Base-by-base conservation (phyloP, 116 monocot species). In the Iris pallida region DNA sequence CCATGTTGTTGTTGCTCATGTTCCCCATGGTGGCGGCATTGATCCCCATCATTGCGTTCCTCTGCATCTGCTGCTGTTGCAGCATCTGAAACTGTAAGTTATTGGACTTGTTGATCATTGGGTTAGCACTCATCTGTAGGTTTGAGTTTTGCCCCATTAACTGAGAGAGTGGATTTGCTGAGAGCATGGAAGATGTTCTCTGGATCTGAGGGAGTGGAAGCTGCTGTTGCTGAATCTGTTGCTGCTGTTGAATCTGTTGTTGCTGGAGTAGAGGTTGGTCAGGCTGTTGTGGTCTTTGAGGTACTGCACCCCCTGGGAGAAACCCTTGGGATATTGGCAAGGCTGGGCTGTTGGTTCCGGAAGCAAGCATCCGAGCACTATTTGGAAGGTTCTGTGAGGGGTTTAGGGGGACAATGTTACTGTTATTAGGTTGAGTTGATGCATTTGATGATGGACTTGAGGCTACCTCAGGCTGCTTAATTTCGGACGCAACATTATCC, bases 41-140 rank as follows among this genome's bases (percentile, higher is more conserved):
- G 5, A 84, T 68, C 16, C 85, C 90, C 85, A 93, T 86, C 93
- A 97, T 85, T 61, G 76, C 20, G 51, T 93, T 98, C 77, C 85
- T 82, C 0, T 87, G 72, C 4, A 87, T 72, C 19, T 67, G 69
- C 56, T 81, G 87, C 65, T 87, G 86, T 52, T 87, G 92, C 44
- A 77, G 15, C 59, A 82, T 75, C 67, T 86, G 86, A 16, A 84
- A 67, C 57, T 88, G 90, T 10, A 85, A 43, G 6, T 73, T 65
- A 9, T 73, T 57, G 4, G 75, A 13, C 74, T 96, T 88, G 48
- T 64, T 83, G 20, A 75, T 61, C 73, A 85, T 74, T 6, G 73
- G 77, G 61, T 61, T 84, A 19, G 71, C 59, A 60, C 72, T 71
- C 72, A 93, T 83, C 64, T 76, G 85, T 66, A 88, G 61, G 63